Base-by-base conservation (phyloP, 2,329 filamentous ascomycete species). In the Pyrenophora seminiperda region DNA sequence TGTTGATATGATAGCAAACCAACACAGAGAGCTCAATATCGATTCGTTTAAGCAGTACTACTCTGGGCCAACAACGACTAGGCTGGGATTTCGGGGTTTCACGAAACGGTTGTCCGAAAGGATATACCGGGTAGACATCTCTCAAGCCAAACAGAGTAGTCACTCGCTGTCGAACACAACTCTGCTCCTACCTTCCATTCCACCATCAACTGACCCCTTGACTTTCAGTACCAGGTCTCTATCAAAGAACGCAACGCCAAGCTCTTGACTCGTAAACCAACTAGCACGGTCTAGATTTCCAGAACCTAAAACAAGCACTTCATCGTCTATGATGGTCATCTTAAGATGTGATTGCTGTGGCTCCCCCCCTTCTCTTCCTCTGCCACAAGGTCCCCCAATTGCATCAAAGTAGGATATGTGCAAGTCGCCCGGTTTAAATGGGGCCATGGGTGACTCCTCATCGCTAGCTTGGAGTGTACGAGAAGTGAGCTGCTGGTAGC, bases 271-370 rank as follows among this genome's bases (percentile, higher is more conserved):
- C 4, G 90, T 94, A 72, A 84, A 92, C 88, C 89, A 94, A 67
- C 88, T 92, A 6, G 90, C 89, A 1, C 90, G 82, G 73, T 95
- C 90, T 79, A 92, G 84, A 67, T 95, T 95, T 1, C 89, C 90
- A 14, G 88, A 92, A 0, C 90, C 90, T 2, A 94, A 74, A 1
- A 94, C 78, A 1, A 86, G 77, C 15, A 85, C 83, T 53, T 84
- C 77, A 1, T 78, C 78, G 67, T 95, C 90, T 2, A 93, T 81
- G 45, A 91, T 79, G 0, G 84, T 87, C 66, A 91, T 79, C 71
- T 95, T 95, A 49, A 93, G 76, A 73, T 95, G 90, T 4, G 85
- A 86, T 44, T 90, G 85, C 2, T 88, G 83, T 0, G 89, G 88
- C 63, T 89, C 84, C 14, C 67, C 66, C 2, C n/a, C 47, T 39